Conservation (phyloP, 2,329 filamentous ascomycete species). For the Fusarium succisae region DNA sequence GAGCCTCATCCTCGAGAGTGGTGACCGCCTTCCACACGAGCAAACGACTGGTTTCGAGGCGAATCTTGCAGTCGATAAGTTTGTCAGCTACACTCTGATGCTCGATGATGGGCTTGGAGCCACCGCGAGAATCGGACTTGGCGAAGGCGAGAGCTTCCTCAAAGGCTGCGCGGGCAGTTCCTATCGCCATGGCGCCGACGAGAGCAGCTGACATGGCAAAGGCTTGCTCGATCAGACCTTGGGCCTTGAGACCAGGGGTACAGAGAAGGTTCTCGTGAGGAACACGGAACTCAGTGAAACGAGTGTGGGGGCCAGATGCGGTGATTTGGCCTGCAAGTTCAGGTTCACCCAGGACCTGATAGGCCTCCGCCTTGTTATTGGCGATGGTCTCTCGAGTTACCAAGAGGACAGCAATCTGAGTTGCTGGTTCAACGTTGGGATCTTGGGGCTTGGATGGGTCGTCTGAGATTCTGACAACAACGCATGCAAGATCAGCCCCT, state of each 20-base stretch:
- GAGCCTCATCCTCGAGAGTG: background rate
- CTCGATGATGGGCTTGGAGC: background rate
- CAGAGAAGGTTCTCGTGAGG: background rate
- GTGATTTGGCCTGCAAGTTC: slow-evolving; percentile 3
- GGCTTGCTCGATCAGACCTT: background rate
- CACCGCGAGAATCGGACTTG: background rate
- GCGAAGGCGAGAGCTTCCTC: background rate
- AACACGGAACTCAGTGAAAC: background rate
- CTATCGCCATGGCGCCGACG: background rate
- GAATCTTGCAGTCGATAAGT: slow-evolving; percentile 12
- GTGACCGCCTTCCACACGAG: background rate
- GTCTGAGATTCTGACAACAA: background rate
- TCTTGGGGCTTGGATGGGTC: background rate
- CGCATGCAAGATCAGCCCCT: slow-evolving; percentile 5
- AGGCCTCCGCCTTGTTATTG: background rate
- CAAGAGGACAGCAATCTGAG: background rate
- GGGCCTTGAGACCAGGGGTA: background rate
- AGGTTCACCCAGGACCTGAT: background rate
- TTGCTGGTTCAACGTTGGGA: background rate
- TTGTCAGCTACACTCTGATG: slow-evolving; percentile 12
- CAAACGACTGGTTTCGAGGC: background rate
- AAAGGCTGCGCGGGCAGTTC: background rate
- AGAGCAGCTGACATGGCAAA: slow-evolving; percentile 6
- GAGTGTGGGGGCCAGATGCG: slow-evolving; percentile 1
- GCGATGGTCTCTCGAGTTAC: background rate